Conservation (phyloP, 2,329 filamentous ascomycete genomes). For the Colletotrichum sp. region DNA sequence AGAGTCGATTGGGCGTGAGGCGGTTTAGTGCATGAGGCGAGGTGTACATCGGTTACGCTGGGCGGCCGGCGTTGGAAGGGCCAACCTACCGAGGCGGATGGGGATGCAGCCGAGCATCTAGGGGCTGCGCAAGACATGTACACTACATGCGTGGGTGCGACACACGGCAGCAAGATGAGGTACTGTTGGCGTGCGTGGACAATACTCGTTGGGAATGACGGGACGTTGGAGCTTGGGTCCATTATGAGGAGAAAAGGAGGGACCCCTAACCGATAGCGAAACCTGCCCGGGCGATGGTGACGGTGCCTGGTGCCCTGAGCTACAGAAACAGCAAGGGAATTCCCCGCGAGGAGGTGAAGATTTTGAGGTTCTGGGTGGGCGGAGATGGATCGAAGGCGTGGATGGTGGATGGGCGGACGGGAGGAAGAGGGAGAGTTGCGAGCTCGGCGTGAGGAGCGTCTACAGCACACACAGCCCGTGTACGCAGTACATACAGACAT, state of each 20-base stretch:
- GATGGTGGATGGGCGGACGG: not conserved
- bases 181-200: not conserved
- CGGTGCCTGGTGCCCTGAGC: not conserved
- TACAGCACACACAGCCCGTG: not conserved
- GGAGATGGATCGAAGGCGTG: not conserved
- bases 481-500: not conserved
- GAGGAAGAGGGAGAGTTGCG: not conserved
- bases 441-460: not conserved
- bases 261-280: not conserved
- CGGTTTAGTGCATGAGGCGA: constrained; percentile 1
- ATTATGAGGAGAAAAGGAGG: not conserved
- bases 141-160: not conserved
- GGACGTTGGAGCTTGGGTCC: not conserved
- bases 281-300: not conserved
- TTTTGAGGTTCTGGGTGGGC: not conserved
- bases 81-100: not conserved
- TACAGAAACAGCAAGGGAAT: not conserved
- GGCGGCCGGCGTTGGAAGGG: not conserved
- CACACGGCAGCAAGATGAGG: not conserved
- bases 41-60: not conserved
- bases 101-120: not conserved
- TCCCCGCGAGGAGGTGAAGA: not conserved
- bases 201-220: not conserved
- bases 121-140: not conserved
- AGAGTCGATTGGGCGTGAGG: not conserved